phyloP scores from a whole-genome alignment of 73 alveolate species.

The Urostyla sp. region DNA sequence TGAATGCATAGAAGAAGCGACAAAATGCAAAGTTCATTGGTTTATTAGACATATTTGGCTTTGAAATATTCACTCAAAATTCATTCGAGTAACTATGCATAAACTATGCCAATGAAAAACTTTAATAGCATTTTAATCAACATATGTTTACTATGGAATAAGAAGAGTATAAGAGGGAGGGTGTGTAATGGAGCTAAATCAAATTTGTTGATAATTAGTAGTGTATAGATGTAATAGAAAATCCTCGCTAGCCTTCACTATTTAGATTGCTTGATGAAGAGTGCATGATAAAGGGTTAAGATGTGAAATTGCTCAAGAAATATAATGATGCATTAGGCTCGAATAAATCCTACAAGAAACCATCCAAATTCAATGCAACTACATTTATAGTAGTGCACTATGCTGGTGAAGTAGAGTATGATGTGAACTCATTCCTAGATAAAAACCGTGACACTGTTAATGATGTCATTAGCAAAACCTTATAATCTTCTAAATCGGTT shows the following conservation, averaged over 20 bases:
- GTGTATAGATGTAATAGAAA: constrained; percentile 94
- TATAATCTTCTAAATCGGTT: constrained; percentile 61
- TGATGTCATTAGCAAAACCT: constrained; percentile 71
- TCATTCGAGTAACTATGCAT: constrained; percentile 97
- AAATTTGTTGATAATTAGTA: constrained; percentile 87
- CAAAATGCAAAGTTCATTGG: constrained; percentile 87
- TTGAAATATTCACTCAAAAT: constrained; percentile 96
- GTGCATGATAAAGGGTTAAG: constrained; percentile 80
- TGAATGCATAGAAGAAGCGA: constrained; percentile 38
- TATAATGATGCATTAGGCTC: constrained; percentile 64
- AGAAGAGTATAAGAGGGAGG: constrained; percentile 89
- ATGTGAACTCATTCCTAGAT: constrained; percentile 83
- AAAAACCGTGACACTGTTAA: constrained; percentile 90
- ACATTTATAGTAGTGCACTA: constrained; percentile 86
- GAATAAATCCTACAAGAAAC: constrained; percentile 69
- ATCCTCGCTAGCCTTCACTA: constrained; percentile 65
- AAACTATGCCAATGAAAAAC: constrained; percentile 97
- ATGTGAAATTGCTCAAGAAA: constrained; percentile 68
- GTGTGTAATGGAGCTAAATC: constrained; percentile 86
- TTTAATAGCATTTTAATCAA: constrained; percentile 93
- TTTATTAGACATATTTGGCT: constrained; percentile 98
- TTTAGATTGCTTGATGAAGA: constrained; percentile 90
- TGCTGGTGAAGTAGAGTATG: constrained; percentile 95
- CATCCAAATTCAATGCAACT: constrained; percentile 50
- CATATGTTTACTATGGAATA: constrained; percentile 96